Conservation (phyloP, 2,329 filamentous ascomycete species). For the Thielaviopsis populi region DNA sequence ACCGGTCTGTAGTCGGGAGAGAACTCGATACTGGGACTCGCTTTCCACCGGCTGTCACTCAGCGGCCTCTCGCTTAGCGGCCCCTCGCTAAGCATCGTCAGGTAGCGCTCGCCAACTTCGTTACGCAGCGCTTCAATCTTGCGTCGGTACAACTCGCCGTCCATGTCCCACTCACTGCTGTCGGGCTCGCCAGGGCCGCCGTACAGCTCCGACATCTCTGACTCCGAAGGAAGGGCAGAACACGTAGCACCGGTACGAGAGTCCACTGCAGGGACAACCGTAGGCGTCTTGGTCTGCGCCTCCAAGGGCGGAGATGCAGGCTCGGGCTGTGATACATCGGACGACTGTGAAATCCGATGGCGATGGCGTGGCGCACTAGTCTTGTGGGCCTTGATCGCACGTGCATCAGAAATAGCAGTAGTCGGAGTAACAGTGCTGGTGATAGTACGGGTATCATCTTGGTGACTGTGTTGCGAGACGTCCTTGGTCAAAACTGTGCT, state of each 20-base stretch:
- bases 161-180: constrained; percentile 46
- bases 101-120: constrained; percentile 74
- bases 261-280: constrained; percentile 12
- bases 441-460: not conserved
- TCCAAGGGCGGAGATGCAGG: constrained; percentile 13
- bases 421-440: not conserved
- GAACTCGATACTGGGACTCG: constrained; percentile 27
- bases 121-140: constrained; percentile 76
- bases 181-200: constrained; percentile 24
- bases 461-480: not conserved
- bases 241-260: not conserved
- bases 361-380: not conserved
- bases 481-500: not conserved
- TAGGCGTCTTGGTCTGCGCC: constrained; percentile 10
- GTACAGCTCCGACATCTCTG: constrained; percentile 14
- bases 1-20: not conserved
- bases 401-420: not conserved
- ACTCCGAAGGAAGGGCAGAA: constrained; percentile 7
- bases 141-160: constrained; percentile 67
- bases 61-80: not conserved
- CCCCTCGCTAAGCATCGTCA: constrained; percentile 70
- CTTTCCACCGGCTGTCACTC: constrained; percentile 32
- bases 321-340: constrained; percentile 14
- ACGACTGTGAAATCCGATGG: constrained; percentile 16
- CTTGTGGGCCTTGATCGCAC: not conserved